Evolutionary conservation across 2,329 filamentous ascomycete species (phyloP).

Genomic region (Verticillium dahliae): DNA sequence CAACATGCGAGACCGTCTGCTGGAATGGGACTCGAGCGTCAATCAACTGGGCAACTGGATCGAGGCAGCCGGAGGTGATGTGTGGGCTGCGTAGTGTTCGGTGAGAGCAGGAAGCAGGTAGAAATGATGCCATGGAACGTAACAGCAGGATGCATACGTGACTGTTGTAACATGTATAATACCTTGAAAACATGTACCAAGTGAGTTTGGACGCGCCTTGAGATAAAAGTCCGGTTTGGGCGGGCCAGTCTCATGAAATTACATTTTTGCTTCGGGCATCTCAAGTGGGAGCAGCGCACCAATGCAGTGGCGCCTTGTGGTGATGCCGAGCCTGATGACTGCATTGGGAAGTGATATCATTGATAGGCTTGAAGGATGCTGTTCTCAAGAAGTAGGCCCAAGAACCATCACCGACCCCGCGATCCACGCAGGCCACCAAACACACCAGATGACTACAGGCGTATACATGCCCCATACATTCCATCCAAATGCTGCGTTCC

Average conservation of each 20-base stretch:
- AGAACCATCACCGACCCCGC: slow-evolving; percentile 52
- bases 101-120: background rate
- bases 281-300: too few relatives aligned
- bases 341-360: background rate
- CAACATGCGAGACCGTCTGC: slow-evolving; percentile 79
- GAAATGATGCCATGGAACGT: background rate
- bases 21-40: slow-evolving; percentile 94
- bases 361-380: background rate
- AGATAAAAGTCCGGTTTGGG: background rate
- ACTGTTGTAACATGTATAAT: slow-evolving; percentile 9
- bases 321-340: background rate
- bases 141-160: background rate
- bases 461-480: slow-evolving; percentile 86
- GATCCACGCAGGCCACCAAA: slow-evolving; percentile 94
- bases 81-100: slow-evolving; percentile 71
- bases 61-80: slow-evolving; percentile 85
- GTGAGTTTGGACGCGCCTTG: slow-evolving; percentile 5
- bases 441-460: slow-evolving; percentile 82
- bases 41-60: slow-evolving; percentile 98
- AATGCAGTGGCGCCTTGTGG: background rate
- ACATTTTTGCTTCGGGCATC: too few relatives aligned
- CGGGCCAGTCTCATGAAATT: too few relatives aligned
- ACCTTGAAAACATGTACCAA: background rate
- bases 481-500: slow-evolving; percentile 78
- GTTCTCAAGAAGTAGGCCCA: slow-evolving; percentile 19